Conservation (phyloP, 106 monocot species). For the Acorus calamus region DNA sequence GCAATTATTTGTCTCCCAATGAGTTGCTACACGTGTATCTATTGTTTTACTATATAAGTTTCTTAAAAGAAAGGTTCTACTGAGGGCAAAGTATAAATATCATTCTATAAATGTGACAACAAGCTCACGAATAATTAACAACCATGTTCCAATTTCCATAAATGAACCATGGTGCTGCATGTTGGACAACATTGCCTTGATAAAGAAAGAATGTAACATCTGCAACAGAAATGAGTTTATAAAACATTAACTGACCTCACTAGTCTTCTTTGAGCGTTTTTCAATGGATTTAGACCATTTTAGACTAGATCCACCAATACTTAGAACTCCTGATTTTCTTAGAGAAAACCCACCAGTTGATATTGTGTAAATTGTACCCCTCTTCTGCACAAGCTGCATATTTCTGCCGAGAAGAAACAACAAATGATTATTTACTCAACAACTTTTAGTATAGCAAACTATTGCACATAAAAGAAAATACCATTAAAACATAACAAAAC, state of each 20-base stretch:
- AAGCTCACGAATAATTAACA: too few species aligned
- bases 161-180: too few species aligned
- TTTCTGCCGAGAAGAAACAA: constrained; percentile 33
- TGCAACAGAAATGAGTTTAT: not conserved
- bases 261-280: constrained; percentile 65
- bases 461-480: too few species aligned
- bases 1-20: too few species aligned
- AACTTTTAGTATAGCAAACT: too few species aligned
- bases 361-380: constrained; percentile 59
- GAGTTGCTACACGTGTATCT: too few species aligned
- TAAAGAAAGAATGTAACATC: not conserved
- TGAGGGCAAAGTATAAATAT: too few species aligned
- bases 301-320: constrained; percentile 57
- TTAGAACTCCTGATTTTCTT: constrained; percentile 53
- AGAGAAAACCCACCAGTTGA: constrained; percentile 78
- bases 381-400: constrained; percentile 44
- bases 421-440: constrained; percentile 8
- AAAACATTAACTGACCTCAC: constrained; percentile 31
- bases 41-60: too few species aligned
- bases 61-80: too few species aligned
- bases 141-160: too few species aligned
- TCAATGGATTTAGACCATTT: constrained; percentile 99
- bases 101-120: too few species aligned
- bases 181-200: not conserved
- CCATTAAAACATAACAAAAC: not conserved